These are phyloP conservation scores for Sporisorium scitamineum DNA, from an alignment of 1,284 basidiomycete genomes.

Conservation along the genomic window DNA sequence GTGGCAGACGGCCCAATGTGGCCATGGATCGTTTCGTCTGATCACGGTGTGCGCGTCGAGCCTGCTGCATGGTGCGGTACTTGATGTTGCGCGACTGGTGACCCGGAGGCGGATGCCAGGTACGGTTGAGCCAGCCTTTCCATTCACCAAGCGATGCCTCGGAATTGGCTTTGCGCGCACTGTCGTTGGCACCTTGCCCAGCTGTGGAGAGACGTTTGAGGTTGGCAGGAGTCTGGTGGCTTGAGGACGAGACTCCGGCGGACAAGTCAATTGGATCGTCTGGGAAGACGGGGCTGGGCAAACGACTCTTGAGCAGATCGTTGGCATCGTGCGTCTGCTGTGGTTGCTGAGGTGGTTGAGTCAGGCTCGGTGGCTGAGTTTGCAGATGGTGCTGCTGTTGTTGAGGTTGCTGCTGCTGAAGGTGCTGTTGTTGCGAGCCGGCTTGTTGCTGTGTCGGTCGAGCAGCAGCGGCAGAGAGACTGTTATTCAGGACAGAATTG, in stretches of 20 bases:
- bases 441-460: conserved; percentile 21
- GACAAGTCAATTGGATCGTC: conserved; percentile 48
- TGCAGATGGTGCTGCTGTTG: conserved; percentile 18
- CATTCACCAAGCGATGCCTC: conserved; percentile 47
- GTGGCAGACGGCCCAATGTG: conserved; percentile 52
- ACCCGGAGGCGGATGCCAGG: conserved; percentile 38
- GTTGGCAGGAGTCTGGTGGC: conserved; percentile 34
- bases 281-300: conserved; percentile 49
- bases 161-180: conserved; percentile 30
- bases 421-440: neutral
- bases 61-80: conserved; percentile 51
- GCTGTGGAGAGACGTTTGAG: conserved; percentile 37
- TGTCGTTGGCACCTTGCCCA: conserved; percentile 17
- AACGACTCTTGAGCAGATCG: conserved; percentile 39
- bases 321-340: conserved; percentile 24
- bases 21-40: conserved; percentile 54
- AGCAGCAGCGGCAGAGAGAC: conserved; percentile 24
- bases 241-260: conserved; percentile 16
- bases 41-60: conserved; percentile 43
- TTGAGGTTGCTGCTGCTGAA: conserved; percentile 18
- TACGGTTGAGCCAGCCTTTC: conserved; percentile 50
- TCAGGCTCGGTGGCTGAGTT: conserved; percentile 17
- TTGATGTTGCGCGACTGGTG: conserved; percentile 42
- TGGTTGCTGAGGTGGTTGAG: conserved; percentile 20
- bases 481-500: conserved; percentile 24